Conservation (phyloP, 2,329 filamentous ascomycete genomes). For the Ophiognomonia clavigignenti-juglandacearum region DNA sequence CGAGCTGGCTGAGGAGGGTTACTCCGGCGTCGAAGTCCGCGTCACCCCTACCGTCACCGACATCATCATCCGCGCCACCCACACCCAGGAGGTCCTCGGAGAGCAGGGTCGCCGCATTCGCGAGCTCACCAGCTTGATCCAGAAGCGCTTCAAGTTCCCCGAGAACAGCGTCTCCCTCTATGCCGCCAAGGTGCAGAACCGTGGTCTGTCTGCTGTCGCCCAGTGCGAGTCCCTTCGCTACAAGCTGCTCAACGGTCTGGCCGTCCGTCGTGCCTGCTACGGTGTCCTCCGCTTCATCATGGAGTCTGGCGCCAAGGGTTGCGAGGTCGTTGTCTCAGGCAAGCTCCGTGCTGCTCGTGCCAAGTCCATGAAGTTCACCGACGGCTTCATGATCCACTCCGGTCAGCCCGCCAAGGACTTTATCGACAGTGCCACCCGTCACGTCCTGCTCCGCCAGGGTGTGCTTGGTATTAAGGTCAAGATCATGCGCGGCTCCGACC, state of each 20-base stretch:
- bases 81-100: constrained; percentile 99
- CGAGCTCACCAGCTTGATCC: constrained; percentile 99
- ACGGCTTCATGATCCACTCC: constrained; percentile 99
- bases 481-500: constrained; percentile 99
- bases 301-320: constrained; percentile 99
- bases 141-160: constrained; percentile 99
- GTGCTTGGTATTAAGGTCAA: constrained; percentile 99
- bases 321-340: constrained; percentile 98
- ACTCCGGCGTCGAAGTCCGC: constrained; percentile 99
- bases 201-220: constrained; percentile 98
- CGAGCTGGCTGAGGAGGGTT: constrained; percentile 99
- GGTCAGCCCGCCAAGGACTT: constrained; percentile 99
- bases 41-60: constrained; percentile 99
- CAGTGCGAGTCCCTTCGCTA: constrained; percentile 99
- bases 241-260: constrained; percentile 99
- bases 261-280: constrained; percentile 98
- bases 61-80: constrained; percentile 99
- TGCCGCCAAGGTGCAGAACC: constrained; percentile 99
- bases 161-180: constrained; percentile 99
- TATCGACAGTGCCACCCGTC: constrained; percentile 96
- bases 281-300: constrained; percentile 99
- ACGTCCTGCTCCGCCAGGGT: constrained; percentile 99
- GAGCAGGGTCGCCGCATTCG: constrained; percentile 99
- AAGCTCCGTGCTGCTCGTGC: constrained; percentile 98
- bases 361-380: constrained; percentile 99